Conservation (phyloP, 1,284 basidiomycete genomes). For the Melampsora abietis-canadensis region DNA sequence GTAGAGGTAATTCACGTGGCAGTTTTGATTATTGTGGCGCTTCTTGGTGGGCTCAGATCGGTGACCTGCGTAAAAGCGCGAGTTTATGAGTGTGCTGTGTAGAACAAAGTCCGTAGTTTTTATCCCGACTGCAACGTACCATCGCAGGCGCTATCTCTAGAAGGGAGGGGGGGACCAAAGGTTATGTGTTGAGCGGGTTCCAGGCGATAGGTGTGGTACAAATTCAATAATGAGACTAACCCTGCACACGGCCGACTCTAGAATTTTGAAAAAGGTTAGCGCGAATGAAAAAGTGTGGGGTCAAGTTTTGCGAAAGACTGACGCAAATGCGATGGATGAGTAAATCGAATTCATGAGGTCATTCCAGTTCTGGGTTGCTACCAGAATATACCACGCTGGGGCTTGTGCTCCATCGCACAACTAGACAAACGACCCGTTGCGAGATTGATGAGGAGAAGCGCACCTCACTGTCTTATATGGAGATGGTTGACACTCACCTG, state of each 20-base stretch:
- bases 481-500: slow-evolving; percentile 4
- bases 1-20: slow-evolving; percentile 18
- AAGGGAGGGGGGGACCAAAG: not conserved
- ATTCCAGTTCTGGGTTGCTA: slow-evolving; percentile 42
- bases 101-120: not conserved
- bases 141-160: slow-evolving; percentile 30
- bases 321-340: slow-evolving; percentile 27
- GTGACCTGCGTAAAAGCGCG: slow-evolving; percentile 1
- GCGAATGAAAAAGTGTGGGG: not conserved
- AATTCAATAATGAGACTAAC: not conserved
- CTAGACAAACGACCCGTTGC: slow-evolving; percentile 5
- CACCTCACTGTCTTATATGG: not conserved
- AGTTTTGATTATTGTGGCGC: slow-evolving; percentile 16
- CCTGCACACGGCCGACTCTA: slow-evolving; percentile 31
- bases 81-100: not conserved
- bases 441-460: not conserved
- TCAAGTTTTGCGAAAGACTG: not conserved
- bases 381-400: slow-evolving; percentile 40
- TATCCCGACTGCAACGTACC: slow-evolving; percentile 1
- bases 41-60: slow-evolving; percentile 25
- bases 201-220: not conserved
- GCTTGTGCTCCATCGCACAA: slow-evolving; percentile 34
- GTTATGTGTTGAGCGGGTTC: not conserved
- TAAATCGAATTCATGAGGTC: slow-evolving; percentile 39
- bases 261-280: not conserved